Base-by-base conservation (phyloP, 345 rosid genomes). In the Viola odorata region DNA sequence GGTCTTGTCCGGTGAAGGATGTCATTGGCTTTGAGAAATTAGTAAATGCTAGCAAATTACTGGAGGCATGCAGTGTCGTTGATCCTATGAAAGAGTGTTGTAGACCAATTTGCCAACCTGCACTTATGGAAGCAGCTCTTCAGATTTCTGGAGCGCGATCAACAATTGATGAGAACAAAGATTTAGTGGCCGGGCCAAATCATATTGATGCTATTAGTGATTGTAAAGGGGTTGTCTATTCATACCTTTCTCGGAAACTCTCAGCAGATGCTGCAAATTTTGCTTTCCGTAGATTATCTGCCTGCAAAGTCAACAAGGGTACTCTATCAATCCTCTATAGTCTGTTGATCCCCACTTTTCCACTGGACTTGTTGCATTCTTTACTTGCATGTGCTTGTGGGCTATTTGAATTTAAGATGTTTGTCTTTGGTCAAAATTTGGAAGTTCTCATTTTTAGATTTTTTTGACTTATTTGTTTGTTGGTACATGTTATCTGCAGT, bases 221-320 rank as follows among this genome's bases (percentile, higher is more conserved):
- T 67, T 92, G 98, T 73, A 92, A 92, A 77, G 79, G 80, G 53
- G 91, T 92, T 72, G 97, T 85, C 40, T 81, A 72, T 74, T 82
- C 96, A 6, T 92, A 89, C 76, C 71, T 92, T 58, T 80, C 98
- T 6, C 76, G 81, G 77, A 84, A 87, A 64, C 91, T 92, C 55
- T 73, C 87, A 11, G 69, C 75, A 64, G 84, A 84, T 69, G 79
- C 62, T 16, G 94, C 96, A 39, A 84, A 85, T 65, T 17, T 75
- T 9, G 94, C 91, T 11, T 89, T 92, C 71, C 84, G 98, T 49
- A 81, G 79, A 69, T 68, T 92, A 57, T 85, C 96, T 38, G 74
- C 92, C 42, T 92, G 96, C 89, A 89, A 89, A 77, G 91, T 87
- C 67, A 92, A 92, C 82, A 89, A 84, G 75, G 98, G 98, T 86